A percentile compares a stretch with the other conserved stretches of the same genome.
These are phyloP conservation scores for Inonotus obliquus DNA, from an alignment of 1,284 basidiomycete species.

Conservation along the genomic window DNA sequence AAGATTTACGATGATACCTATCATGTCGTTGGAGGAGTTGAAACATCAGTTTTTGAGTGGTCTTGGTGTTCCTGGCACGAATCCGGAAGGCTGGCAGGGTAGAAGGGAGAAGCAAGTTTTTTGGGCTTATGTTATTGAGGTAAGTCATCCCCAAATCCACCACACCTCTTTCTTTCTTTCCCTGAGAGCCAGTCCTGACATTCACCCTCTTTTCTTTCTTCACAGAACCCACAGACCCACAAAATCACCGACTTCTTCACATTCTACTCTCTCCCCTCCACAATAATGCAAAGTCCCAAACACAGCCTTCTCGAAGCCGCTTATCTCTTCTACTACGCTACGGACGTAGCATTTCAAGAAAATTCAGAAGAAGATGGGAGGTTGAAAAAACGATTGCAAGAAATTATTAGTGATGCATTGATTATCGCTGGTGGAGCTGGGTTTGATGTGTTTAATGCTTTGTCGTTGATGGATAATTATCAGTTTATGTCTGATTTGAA, in stretches of 20 bases:
- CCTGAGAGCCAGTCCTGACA: too few species aligned
- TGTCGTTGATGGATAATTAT: constrained; percentile 94
- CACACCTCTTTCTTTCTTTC: not conserved
- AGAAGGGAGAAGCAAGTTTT: constrained; percentile 80
- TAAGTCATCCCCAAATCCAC: constrained; percentile 30
- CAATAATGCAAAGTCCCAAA: constrained; percentile 67
- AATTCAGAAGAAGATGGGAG: constrained; percentile 52
- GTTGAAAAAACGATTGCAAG: constrained; percentile 69
- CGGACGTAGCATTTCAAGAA: constrained; percentile 56
- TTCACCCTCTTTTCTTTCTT: not conserved
- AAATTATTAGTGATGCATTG: constrained; percentile 74
- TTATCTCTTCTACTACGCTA: constrained; percentile 92
- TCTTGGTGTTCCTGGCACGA: constrained; percentile 53
- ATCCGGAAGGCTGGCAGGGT: constrained; percentile 42
- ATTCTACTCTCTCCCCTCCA: constrained; percentile 95
- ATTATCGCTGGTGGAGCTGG: constrained; percentile 73
- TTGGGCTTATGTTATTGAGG: constrained; percentile 97
- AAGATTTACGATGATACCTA: constrained; percentile 81
- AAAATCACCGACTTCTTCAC: constrained; percentile 95
- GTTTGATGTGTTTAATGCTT: constrained; percentile 95
- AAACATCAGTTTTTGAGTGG: constrained; percentile 89
- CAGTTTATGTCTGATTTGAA: constrained; percentile 78
- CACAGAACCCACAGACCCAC: constrained; percentile 74
- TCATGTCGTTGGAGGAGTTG: constrained; percentile 79
- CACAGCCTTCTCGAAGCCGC: constrained; percentile 76